Base-by-base conservation (phyloP, 768 basidiomycete species). In the Kwoniella shandongensis region DNA sequence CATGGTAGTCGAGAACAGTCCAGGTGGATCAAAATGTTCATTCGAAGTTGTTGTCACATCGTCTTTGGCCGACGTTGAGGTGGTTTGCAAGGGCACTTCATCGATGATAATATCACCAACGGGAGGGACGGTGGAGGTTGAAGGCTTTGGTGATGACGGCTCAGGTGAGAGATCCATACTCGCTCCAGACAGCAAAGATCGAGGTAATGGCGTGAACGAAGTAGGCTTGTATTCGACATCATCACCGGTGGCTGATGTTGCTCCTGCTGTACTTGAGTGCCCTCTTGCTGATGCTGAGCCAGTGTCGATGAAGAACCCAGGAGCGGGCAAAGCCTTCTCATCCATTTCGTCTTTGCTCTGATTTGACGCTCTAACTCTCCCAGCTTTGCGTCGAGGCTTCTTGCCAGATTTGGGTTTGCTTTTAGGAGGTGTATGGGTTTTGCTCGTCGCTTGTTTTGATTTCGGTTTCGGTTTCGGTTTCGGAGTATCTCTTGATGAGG, bases 21-120 rank as follows among this genome's bases (percentile, higher is more conserved):
- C 61, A 12, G 61, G 61, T 10, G 54, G 61, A 20, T 62, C 55
- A 35, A 62, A 62, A 27, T 61, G 59, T 12, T 51, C 30, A 13
- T 20, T 41, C 20, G 48, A 50, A 22, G 35, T 17, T 3, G 10
- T 1, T 15, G 45, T 26, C 20, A 45, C 18, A 29, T 15, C 35
- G n/a, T 47, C 30, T 23, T 23, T 45, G 26, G 17, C 29, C n/a
- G 15, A 29, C 53, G 47, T 2, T 45, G 18, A 40, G 32, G 18
- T 12, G 42, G 49, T 38, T 13, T 29, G 13, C 18, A 30, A 45
- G n/a, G 57, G 57, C 23, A 52, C 18, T 18, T 59, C 57, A 48
- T 59, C 57, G 15, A 59, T 48, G 45, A 59, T 36, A 13, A 59
- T 59, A 39, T 59, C 51, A 27, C 40, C 54, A 20, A 44, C 45